Evolutionary conservation across 2,329 filamentous ascomycete species (phyloP).

Genomic region (Monilinia aucupariae): DNA sequence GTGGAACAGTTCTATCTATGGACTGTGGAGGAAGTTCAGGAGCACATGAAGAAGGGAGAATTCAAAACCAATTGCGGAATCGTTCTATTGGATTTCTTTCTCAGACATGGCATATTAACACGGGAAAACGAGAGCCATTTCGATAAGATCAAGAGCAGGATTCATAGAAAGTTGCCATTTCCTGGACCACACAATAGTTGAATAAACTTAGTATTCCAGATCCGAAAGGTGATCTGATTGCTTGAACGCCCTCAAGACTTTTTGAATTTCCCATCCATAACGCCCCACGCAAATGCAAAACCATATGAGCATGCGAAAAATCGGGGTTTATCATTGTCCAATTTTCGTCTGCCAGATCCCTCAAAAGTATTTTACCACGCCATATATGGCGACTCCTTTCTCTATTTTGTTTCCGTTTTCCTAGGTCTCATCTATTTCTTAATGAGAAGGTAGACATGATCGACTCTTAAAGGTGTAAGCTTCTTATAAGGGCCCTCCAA

Average conservation of each 20-base stretch:
- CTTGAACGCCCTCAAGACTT: conserved; percentile 21
- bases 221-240: conserved; percentile 8
- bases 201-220: conserved; percentile 3
- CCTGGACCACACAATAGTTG: conserved; percentile 54
- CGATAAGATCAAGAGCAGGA: conserved; percentile 65
- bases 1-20: conserved; percentile 79
- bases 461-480: conserved; percentile 83
- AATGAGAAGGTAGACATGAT: conserved; percentile 86
- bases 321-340: neutral
- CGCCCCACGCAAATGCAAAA: conserved; percentile 25
- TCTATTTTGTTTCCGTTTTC: neutral
- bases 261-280: conserved; percentile 27
- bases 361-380: neutral
- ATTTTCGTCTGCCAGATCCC: neutral
- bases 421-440: conserved; percentile 62
- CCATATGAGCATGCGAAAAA: conserved; percentile 22
- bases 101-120: conserved; percentile 76
- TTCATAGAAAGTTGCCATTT: conserved; percentile 78
- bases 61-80: conserved; percentile 94
- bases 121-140: conserved; percentile 73
- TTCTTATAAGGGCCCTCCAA: conserved; percentile 95
- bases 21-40: conserved; percentile 69
- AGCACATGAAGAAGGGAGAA: conserved; percentile 61
- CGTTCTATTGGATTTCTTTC: conserved; percentile 82
- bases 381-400: neutral